A percentile compares a stretch with the other conserved stretches of the same genome.
Conservation (phyloP, 306 rosid genomes). For the Psophocarpus tetragonolobus region DNA sequence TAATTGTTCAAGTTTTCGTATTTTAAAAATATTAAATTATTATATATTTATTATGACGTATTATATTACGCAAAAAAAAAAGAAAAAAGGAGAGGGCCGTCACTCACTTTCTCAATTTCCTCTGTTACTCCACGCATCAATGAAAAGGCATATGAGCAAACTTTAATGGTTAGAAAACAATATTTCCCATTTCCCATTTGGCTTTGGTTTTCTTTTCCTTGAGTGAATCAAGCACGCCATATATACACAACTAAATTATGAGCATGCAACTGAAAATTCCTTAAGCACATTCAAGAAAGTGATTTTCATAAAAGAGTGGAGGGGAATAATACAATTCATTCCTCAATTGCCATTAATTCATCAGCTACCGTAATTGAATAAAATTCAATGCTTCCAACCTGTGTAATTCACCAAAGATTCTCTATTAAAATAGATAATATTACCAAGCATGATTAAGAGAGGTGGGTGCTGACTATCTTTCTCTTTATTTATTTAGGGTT, state of each 20-base stretch:
- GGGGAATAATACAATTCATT: not conserved
- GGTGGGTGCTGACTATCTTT: slow-evolving; percentile 16
- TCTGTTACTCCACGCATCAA: slow-evolving; percentile 4
- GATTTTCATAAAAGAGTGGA: slow-evolving; percentile 6
- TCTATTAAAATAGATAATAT: slow-evolving; percentile 23
- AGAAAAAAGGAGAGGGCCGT: slow-evolving; percentile 16
- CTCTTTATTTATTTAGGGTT: slow-evolving; percentile 6
- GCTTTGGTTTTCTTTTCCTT: not conserved
- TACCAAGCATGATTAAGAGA: slow-evolving; percentile 30
- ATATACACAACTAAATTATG: not conserved
- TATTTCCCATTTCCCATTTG: not conserved
- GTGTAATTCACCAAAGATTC: slow-evolving; percentile 32
- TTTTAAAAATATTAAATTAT: not conserved
- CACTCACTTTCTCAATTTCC: not conserved
- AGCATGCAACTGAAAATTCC: slow-evolving; percentile 37
- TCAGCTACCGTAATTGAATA: slow-evolving; percentile 23
- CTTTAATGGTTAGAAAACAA: not conserved
- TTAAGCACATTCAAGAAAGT: slow-evolving; percentile 28
- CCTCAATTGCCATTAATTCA: slow-evolving; percentile 16
- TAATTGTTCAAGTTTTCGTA: not conserved
- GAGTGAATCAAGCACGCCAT: slow-evolving; percentile 24
- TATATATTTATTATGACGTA: not conserved
- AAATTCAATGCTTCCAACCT: not conserved
- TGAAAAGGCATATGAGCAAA: slow-evolving; percentile 1
- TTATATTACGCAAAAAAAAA: not conserved